Conservation (phyloP, 129 eudicot genomes). For the Centaurea solstitialis region DNA sequence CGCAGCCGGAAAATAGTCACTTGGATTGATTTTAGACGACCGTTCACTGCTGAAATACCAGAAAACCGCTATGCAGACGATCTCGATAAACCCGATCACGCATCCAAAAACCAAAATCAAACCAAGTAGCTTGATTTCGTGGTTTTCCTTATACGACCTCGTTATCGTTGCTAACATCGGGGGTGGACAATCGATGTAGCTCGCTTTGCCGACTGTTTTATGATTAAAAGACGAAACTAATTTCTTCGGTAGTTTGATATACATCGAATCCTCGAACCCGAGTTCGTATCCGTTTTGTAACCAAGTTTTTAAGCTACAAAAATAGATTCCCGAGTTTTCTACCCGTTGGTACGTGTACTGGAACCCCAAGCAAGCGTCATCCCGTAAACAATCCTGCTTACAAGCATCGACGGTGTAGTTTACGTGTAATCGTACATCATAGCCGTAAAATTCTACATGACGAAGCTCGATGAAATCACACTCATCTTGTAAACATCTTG, state of each 20-base stretch:
- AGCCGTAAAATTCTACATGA: slow-evolving; percentile 24
- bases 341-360: slow-evolving; percentile 2
- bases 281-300: slow-evolving; percentile 12
- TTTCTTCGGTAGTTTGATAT: slow-evolving; percentile 2
- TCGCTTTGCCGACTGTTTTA: neutral
- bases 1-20: too few relatives aligned
- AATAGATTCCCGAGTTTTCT: neutral
- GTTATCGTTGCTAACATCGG: neutral
- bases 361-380: slow-evolving; percentile 27
- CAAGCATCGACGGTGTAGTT: slow-evolving; percentile 26
- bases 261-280: neutral
- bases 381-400: slow-evolving; percentile 16
- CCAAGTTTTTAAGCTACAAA: slow-evolving; percentile 17
- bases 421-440: neutral
- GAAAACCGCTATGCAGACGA: neutral
- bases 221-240: neutral
- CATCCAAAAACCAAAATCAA: neutral
- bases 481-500: neutral
- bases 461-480: neutral
- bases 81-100: neutral
- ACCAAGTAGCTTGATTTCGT: slow-evolving; percentile 1
- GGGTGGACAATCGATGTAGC: neutral
- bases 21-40: too few relatives aligned
- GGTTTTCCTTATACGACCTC: neutral
- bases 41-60: neutral